Percentiles rank a stretch among this genome's conserved stretches.
Evolutionary conservation across 1,284 basidiomycete genomes (phyloP).

Genomic region (Cutaneotrichosporon sp.): DNA sequence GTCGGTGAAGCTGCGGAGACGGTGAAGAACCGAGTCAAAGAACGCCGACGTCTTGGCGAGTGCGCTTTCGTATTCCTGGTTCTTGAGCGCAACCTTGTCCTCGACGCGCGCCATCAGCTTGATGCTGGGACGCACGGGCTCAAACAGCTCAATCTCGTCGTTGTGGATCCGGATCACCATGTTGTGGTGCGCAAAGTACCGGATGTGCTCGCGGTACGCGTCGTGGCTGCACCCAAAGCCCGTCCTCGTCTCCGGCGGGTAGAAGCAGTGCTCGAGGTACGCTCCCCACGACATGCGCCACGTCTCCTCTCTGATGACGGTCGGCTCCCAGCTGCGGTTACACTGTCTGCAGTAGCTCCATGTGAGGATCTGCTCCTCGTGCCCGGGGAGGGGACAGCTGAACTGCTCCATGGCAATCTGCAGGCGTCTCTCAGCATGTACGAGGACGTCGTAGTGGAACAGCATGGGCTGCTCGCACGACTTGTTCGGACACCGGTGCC

Average conservation of each 20-base stretch:
- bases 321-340: constrained; percentile 74
- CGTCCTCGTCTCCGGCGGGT: constrained; percentile 72
- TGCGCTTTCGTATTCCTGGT: constrained; percentile 75
- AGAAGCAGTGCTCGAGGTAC: constrained; percentile 52
- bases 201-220: constrained; percentile 85
- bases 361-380: constrained; percentile 71
- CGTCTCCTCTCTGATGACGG: constrained; percentile 86
- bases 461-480: constrained; percentile 74
- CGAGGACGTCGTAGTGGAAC: constrained; percentile 79
- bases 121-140: constrained; percentile 85
- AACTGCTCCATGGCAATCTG: constrained; percentile 80
- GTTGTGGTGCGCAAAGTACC: constrained; percentile 71
- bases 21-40: constrained; percentile 55
- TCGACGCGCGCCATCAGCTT: constrained; percentile 78
- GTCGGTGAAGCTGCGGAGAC: constrained; percentile 42
- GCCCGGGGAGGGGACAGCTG: constrained; percentile 48
- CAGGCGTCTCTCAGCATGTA: constrained; percentile 80
- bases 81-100: constrained; percentile 80
- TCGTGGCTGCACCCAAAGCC: constrained; percentile 78
- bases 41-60: constrained; percentile 63
- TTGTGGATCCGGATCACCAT: constrained; percentile 82
- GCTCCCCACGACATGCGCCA: constrained; percentile 55
- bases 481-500: constrained; percentile 67
- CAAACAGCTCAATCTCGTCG: constrained; percentile 74
- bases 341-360: constrained; percentile 88